Base-by-base conservation (phyloP, 257 asterid genomes). In the Cynanchum wilfordii region DNA sequence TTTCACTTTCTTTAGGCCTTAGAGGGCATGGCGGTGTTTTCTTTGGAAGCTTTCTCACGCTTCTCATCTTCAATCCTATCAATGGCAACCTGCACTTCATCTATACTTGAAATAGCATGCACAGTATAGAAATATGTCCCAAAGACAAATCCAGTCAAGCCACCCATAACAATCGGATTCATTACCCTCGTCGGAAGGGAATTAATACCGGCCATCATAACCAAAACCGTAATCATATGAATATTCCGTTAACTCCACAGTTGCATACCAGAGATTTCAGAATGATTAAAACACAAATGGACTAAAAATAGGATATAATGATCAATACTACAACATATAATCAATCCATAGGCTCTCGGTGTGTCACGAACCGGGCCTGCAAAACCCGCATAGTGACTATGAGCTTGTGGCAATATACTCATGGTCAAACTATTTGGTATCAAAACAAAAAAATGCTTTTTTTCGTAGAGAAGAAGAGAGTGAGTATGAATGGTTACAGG, bases 81-180 rank as follows among this genome's bases (percentile, higher is more conserved):
- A 17, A 68, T 52, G 40, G 72, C 72, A 49, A 7, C 51, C 72
- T 68, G 72, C 44, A 68, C 40, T 68, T 68, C 72, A 68, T 68
- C 72, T 15, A 52, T 16, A 19, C 72, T 49, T 68, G 59, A 29
- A 15, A 68, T 44, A 27, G 72, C 72, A 7, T 16, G 72, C 72
- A 68, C 49, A 25, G 73, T 69, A 24, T 69, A 50, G 62, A 69
- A 69, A 69, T 69, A 69, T 9, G 44, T 36, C 27, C 60, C 57
- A 3, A 69, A 51, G 3, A 69, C 73, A 19, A 69, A 69, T 13
- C 49, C 73, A 16, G 73, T 69, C 73, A 69, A 69, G 24, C 73
- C 73, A 47, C 45, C 60, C 19, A 58, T 58, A 2, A 69, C 49
- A 52, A 69, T 27, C 0, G 29, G 45, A 36, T 69, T 69, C 60